Evolutionary conservation across 352 stramenopile genomes (phyloP).

Genomic region (Thalassiosira livingstoniorum): DNA sequence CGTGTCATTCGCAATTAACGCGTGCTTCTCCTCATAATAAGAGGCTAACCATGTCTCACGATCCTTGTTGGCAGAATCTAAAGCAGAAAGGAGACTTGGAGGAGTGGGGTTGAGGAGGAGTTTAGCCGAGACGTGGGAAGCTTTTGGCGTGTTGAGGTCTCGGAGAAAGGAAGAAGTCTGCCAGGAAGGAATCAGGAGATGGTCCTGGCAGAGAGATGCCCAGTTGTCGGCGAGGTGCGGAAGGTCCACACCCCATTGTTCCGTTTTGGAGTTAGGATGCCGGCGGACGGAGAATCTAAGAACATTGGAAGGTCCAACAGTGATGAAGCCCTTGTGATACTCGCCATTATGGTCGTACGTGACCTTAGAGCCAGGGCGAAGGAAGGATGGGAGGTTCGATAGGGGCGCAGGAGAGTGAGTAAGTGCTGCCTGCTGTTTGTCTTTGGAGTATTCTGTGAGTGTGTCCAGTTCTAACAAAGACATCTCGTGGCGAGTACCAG

Average conservation of each 20-base stretch:
- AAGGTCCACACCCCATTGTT: no score
- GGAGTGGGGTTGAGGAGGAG: background rate
- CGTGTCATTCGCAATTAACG: background rate
- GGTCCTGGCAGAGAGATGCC: background rate
- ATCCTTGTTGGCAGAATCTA: background rate
- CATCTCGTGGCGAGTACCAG: background rate
- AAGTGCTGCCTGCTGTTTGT: background rate
- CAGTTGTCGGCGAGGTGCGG: background rate
- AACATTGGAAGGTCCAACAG: background rate
- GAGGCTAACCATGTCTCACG: background rate
- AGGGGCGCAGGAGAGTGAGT: background rate
- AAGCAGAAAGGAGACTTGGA: background rate
- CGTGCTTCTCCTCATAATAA: background rate
- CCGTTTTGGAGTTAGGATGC: no score
- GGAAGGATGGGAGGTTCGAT: background rate
- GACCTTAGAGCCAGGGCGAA: background rate
- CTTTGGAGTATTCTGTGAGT: background rate
- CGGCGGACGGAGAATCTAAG: background rate
- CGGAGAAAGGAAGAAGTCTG: no score
- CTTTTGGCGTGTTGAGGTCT: no score
- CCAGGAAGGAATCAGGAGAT: background rate
- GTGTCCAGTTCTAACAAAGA: background rate
- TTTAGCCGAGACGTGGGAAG: background rate
- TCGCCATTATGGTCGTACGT: background rate
- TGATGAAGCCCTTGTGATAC: constrained; percentile 1